Evolutionary conservation across 768 basidiomycete genomes (phyloP).

Genomic region (Mycena galericulata): DNA sequence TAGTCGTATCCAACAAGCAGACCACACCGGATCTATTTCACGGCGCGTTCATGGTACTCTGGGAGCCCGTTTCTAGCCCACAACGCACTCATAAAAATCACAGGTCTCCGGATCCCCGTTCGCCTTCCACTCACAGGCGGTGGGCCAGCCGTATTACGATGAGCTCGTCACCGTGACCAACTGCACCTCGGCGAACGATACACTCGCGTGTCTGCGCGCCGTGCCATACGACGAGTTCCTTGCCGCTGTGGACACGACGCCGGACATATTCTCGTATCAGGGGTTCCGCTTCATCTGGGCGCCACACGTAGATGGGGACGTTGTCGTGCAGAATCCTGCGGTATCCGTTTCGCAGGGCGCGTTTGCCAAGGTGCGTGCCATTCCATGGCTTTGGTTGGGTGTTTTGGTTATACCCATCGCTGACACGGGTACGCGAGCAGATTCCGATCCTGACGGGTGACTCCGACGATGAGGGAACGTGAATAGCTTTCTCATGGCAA

Average conservation of each 20-base stretch:
- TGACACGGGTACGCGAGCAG: no score
- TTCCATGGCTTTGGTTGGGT: not conserved
- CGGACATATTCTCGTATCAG: not conserved
- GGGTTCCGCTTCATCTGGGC: not conserved
- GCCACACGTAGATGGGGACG: not conserved
- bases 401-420: not conserved
- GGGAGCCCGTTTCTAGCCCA: no score
- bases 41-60: not conserved
- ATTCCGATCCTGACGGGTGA: not conserved
- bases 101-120: not conserved
- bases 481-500: no score
- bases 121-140: not conserved
- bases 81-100: no score
- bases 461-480: constrained; percentile 15
- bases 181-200: not conserved
- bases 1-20: not conserved
- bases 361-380: not conserved
- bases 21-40: not conserved
- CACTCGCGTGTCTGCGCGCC: not conserved
- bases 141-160: not conserved
- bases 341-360: not conserved
- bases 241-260: not conserved
- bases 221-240: not conserved
- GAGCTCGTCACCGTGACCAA: not conserved
- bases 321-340: not conserved